Percentiles rank a stretch among this genome's conserved stretches.
phyloP scores from a whole-genome alignment of 139 green algal species.

The Zygnema cylindricum region DNA sequence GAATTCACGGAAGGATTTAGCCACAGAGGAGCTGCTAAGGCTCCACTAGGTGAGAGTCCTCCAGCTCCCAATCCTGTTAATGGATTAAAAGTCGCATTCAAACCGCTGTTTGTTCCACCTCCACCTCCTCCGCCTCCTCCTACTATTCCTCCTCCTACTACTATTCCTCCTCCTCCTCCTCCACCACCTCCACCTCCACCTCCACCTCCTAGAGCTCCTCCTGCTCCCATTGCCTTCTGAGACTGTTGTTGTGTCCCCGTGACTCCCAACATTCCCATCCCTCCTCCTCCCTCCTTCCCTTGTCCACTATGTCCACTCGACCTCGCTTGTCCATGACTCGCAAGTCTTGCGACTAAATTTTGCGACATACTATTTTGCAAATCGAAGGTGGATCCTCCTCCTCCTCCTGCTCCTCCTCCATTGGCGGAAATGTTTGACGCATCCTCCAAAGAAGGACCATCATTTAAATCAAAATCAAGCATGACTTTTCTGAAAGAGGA shows the following conservation, averaged over 20 bases:
- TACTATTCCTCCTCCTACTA: not conserved
- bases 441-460: constrained; percentile 9
- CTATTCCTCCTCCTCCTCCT: not conserved
- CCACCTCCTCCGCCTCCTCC: not conserved
- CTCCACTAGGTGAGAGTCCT: too few relatives aligned
- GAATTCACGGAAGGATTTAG: not conserved
- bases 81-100: too few relatives aligned
- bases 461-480: constrained; percentile 33
- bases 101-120: too few relatives aligned
- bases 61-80: too few relatives aligned
- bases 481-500: not conserved
- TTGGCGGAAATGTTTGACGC: not conserved
- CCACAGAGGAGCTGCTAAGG: not conserved
- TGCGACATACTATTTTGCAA: not conserved
- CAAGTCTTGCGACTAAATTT: not conserved
- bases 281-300: not conserved
- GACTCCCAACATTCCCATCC: not conserved
- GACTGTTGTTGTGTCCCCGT: not conserved
- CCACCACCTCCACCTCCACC: not conserved
- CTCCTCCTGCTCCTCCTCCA: not conserved
- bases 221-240: not conserved
- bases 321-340: not conserved
- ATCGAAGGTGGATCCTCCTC: not conserved
- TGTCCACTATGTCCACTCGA: not conserved
- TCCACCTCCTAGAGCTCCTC: not conserved